phyloP scores from a whole-genome alignment of 805 yeast genomes.

The Starmerella tilneyi region DNA sequence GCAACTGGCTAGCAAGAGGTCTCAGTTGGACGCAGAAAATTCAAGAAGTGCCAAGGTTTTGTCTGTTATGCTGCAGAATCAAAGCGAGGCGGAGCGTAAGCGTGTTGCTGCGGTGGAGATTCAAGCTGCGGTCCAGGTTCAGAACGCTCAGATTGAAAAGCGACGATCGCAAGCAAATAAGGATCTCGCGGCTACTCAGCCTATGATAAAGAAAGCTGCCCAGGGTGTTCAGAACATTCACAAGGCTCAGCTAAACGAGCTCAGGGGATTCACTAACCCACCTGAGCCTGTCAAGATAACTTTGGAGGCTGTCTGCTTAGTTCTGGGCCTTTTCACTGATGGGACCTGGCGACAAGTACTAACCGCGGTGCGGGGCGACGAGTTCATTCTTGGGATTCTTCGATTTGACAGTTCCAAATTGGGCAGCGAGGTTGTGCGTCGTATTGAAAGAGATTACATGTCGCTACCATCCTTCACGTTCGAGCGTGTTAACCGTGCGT shows the following conservation, averaged over 20 bases:
- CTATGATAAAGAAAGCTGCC: constrained; percentile 74
- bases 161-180: constrained; percentile 46
- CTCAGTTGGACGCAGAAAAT: constrained; percentile 45
- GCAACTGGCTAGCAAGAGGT: constrained; percentile 45
- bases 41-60: constrained; percentile 60
- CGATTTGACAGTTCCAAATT: constrained; percentile 59
- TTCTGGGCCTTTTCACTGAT: constrained; percentile 58
- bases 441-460: constrained; percentile 52
- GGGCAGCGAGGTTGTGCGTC: constrained; percentile 41
- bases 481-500: constrained; percentile 73
- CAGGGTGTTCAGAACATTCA: constrained; percentile 85
- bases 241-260: constrained; percentile 82
- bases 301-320: constrained; percentile 73
- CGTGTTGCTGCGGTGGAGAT: constrained; percentile 75
- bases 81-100: constrained; percentile 84
- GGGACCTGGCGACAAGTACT: constrained; percentile 75
- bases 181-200: constrained; percentile 70
- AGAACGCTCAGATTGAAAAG: constrained; percentile 48
- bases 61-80: constrained; percentile 66
- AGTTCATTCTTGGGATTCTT: constrained; percentile 75
- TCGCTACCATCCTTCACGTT: constrained; percentile 54
- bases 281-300: constrained; percentile 79
- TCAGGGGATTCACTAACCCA: constrained; percentile 81
- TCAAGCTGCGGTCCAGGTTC: constrained; percentile 55
- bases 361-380: constrained; percentile 68